phyloP scores from a whole-genome alignment of 2,329 filamentous ascomycete species.

The Diaporthe sp. region DNA sequence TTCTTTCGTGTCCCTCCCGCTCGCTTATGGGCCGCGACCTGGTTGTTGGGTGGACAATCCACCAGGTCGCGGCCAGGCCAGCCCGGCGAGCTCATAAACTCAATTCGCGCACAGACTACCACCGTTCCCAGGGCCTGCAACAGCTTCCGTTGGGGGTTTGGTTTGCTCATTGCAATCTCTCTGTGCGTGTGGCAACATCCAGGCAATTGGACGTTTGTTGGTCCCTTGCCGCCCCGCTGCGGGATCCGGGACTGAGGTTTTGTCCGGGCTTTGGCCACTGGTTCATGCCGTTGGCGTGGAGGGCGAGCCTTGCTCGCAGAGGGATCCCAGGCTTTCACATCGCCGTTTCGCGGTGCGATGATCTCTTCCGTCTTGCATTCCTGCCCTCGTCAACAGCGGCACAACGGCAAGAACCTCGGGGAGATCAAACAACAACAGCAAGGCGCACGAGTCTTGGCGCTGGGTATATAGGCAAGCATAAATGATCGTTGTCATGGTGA shows the following conservation, averaged over 20 bases:
- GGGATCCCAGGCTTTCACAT: constrained; percentile 21
- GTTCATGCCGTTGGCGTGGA: constrained; percentile 9
- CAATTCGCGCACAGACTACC: constrained; percentile 34
- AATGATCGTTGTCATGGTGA: constrained; percentile 38
- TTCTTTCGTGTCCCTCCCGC: constrained; percentile 31
- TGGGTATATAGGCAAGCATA: constrained; percentile 15
- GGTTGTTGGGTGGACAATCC: constrained; percentile 32
- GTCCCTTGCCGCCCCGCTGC: not conserved
- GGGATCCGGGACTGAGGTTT: constrained; percentile 4
- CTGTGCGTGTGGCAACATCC: not conserved
- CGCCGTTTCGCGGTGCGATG: not conserved
- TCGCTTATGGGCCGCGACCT: constrained; percentile 26
- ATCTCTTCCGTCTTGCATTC: constrained; percentile 16
- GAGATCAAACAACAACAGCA: constrained; percentile 26
- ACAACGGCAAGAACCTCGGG: constrained; percentile 25
- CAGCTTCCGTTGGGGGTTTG: constrained; percentile 28
- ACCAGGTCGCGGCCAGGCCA: not conserved
- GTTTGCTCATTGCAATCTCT: not conserved
- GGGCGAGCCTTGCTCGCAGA: not conserved
- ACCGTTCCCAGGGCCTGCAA: constrained; percentile 16
- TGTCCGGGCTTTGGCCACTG: constrained; percentile 22
- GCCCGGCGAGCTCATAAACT: constrained; percentile 26
- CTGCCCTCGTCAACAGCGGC: constrained; percentile 2
- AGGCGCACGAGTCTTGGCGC: constrained; percentile 19
- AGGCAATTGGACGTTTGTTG: constrained; percentile 9